Evolutionary conservation across 306 rosid species (phyloP), one percentile per base, ranked within the genome.

Genomic region (Ormosia emarginata): DNA sequence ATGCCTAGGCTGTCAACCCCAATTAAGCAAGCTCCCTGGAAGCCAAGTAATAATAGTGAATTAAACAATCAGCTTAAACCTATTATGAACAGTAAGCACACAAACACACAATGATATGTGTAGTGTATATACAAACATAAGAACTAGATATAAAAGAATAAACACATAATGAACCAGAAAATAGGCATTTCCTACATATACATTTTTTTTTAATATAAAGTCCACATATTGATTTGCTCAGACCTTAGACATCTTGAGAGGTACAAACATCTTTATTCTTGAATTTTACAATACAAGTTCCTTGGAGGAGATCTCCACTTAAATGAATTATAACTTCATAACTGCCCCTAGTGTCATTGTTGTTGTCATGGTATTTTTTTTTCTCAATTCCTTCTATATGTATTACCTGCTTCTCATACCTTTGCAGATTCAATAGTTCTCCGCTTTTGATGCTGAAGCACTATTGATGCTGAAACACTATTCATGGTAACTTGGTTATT

Each of bases 1-100:
- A 95, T 71, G 80, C 99, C 99, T 72, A 95, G 94, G 82, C 95
- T 87, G 88, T 95, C 99, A 61, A 95, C 90, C 58, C 99, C 98
- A 49, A 93, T 87, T 86, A 95, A 87, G 83, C 67, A 82, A 75
- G 99, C 99, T 82, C 89, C 93, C 99, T 95, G 82, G 39, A 85
- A 82, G 67, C 86, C 87, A 65, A 61, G 71, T 39, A 68, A 53
- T 2, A 69, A 52, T 73, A 77, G 49, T 47, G 66, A 78, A 52
- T 61, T 68, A 71, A 79, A 66, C 29, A 74, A 73, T 37, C 4
- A 29, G 66, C 76, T 67, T 33, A 62, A 83, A 36, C 46, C 24
- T 7, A 71, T 37, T 24, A 30, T 10, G 52, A 61, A 67, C 53
- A 37, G 61, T 9, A 4, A 67, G 57, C 32, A 58, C 8, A 33